Evolutionary conservation across 441 rosid genomes (phyloP), one percentile per base, ranked within the genome.

Genomic region (Eruca vesicaria): DNA sequence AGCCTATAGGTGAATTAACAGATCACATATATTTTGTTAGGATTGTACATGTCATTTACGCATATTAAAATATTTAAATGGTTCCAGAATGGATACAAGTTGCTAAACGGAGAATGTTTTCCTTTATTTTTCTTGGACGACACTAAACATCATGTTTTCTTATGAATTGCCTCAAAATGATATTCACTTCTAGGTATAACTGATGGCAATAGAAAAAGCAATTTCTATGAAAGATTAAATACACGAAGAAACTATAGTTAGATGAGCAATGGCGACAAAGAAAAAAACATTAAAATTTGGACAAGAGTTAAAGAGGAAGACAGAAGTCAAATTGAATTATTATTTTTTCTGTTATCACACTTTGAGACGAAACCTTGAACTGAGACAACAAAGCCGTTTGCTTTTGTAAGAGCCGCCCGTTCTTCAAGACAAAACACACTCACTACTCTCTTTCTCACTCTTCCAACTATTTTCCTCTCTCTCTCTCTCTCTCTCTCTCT

Each of bases 391-490:
- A 66, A 67, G 74, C 55, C 11, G 55, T 48, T 48, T 48, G 55
- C 53, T 45, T 45, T 45, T 45, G 53, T 15, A 45, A 45, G 53
- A 45, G 53, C 81, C 75, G 81, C 81, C 73, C 81, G 77, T 73
- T 73, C 78, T 78, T 74, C 70, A 53, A 67, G 78, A 78, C 76
- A 76, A 76, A 69, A 66, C 63, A 76, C 52, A 43, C 52, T 43
- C 38, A 60, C 66, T 35, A 33, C 80, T 16, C 63, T 68, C 58
- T 50, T n/a, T n/a, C n/a, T n/a, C n/a, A n/a, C n/a, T n/a, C n/a
- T n/a, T n/a, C n/a, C n/a, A n/a, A n/a, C n/a, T n/a, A n/a, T n/a
- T n/a, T n/a, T n/a, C n/a, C n/a, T n/a, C n/a, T n/a, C n/a, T 38
- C 73, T 28, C 69, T 53, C 20, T 31, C 23, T 6, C 73, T 21